Conservation (phyloP, 345 rosid species). For the Punica granatum region DNA sequence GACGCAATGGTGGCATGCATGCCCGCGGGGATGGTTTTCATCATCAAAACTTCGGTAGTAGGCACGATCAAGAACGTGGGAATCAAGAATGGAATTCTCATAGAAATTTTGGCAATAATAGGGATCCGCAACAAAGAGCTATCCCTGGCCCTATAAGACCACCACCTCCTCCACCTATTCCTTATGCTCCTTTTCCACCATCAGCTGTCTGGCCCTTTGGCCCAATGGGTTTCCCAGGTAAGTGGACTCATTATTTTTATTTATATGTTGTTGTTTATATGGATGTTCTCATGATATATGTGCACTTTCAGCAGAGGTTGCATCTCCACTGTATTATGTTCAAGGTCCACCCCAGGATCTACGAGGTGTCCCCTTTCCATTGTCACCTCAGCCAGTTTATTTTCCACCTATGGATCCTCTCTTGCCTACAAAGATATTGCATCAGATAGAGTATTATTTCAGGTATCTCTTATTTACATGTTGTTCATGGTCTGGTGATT, state of each 20-base stretch:
- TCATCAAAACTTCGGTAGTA: constrained; percentile 57
- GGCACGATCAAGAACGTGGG: constrained; percentile 72
- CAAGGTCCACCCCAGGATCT: constrained; percentile 32
- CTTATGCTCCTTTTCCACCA: constrained; percentile 34
- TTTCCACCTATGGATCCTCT: constrained; percentile 38
- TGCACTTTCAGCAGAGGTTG: constrained; percentile 33
- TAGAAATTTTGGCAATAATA: constrained; percentile 46
- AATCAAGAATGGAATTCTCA: constrained; percentile 53
- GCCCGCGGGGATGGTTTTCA: constrained; percentile 54
- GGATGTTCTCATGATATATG: constrained; percentile 16
- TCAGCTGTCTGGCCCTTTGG: constrained; percentile 45
- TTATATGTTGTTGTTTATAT: neutral
- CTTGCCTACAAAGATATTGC: constrained; percentile 44
- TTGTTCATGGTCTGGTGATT: neutral
- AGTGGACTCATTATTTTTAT: constrained; percentile 14
- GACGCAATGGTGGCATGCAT: constrained; percentile 50
- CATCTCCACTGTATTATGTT: constrained; percentile 40
- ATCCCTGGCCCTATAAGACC: constrained; percentile 48
- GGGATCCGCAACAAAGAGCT: constrained; percentile 59
- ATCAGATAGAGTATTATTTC: constrained; percentile 82
- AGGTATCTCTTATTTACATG: constrained; percentile 35
- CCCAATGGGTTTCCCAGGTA: constrained; percentile 59
- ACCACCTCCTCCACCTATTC: constrained; percentile 27
- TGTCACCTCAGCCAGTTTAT: constrained; percentile 39
- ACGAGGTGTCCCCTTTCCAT: constrained; percentile 37